Evolutionary conservation across 768 basidiomycete genomes (phyloP).

Genomic region (Solioccasus polychromus): DNA sequence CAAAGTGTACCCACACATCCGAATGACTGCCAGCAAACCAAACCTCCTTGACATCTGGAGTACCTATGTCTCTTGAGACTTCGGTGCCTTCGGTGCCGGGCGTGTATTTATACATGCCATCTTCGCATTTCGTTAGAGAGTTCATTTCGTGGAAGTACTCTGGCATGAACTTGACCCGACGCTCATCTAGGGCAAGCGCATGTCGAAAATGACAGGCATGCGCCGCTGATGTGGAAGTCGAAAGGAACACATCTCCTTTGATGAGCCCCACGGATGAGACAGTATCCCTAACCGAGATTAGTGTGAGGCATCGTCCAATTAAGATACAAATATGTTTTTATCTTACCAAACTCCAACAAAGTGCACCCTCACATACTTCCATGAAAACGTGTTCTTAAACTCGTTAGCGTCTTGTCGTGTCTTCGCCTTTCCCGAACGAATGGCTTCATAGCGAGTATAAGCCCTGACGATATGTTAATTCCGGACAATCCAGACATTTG

Average conservation of each 20-base stretch:
- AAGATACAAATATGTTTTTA: background rate
- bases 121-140: constrained; percentile 10
- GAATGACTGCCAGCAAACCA: constrained; percentile 57
- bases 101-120: constrained; percentile 9
- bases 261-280: constrained; percentile 62
- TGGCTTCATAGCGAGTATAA: constrained; percentile 18
- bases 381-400: constrained; percentile 49
- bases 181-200: constrained; percentile 63
- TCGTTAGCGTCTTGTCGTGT: constrained; percentile 16
- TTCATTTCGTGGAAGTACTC: constrained; percentile 34
- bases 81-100: constrained; percentile 18
- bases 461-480: constrained; percentile 4
- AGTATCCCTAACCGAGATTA: constrained; percentile 49
- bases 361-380: constrained; percentile 41
- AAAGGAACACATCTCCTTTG: constrained; percentile 43
- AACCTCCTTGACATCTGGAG: too few species aligned
- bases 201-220: constrained; percentile 63
- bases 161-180: constrained; percentile 56
- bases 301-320: background rate
- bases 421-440: constrained; percentile 18
- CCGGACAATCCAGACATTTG: background rate
- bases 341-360: constrained; percentile 54
- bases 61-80: background rate
- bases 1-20: constrained; percentile 27
- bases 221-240: constrained; percentile 55